Evolutionary conservation across 2,329 filamentous ascomycete genomes (phyloP), one percentile per base, ranked within the genome.

Genomic region (Aspergillus ibericus): DNA sequence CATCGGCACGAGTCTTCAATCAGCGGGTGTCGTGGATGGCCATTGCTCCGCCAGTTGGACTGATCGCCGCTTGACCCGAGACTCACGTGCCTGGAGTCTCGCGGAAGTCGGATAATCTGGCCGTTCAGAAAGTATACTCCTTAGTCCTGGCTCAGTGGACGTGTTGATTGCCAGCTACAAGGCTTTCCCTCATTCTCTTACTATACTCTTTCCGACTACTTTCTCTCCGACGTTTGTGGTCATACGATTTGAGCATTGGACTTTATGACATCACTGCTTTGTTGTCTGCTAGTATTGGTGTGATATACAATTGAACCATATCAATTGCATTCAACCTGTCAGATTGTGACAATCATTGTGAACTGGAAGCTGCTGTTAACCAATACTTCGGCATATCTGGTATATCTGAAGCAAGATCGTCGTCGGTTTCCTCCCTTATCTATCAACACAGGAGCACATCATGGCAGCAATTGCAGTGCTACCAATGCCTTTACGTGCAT

Each of bases 401-500:
- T 32, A 47, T 47, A 16, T 47, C 44, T 47, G 15, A 16, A n/a
- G 13, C 20, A 13, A n/a, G 44, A 4, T 22, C 22, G n/a, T 15
- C 44, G 29, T 27, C 44, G 20, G 4, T n/a, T 29, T 20, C 9
- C 25, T 27, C 13, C 12, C 16, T 20, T n/a, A 27, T 16, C 44
- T 47, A 16, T 15, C 44, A 27, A 47, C 18, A n/a, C n/a, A n/a
- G n/a, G n/a, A n/a, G n/a, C 20, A 18, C 46, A 60, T 34, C 27
- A 68, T 68, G 66, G 60, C 59, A 15, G 50, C 55, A 35, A 59
- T 46, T 36, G 47, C 58, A 13, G 18, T 59, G 42, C 36, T 64
- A 3, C 47, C 59, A n/a, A 34, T 53, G 4, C 52, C 59, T 10
- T 13, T 61, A n/a, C 60, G 61, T 29, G 60, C 50, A 18, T 58